Evolutionary conservation across 2,329 filamentous ascomycete species (phyloP).

Genomic region (Ophiostoma ulmi): DNA sequence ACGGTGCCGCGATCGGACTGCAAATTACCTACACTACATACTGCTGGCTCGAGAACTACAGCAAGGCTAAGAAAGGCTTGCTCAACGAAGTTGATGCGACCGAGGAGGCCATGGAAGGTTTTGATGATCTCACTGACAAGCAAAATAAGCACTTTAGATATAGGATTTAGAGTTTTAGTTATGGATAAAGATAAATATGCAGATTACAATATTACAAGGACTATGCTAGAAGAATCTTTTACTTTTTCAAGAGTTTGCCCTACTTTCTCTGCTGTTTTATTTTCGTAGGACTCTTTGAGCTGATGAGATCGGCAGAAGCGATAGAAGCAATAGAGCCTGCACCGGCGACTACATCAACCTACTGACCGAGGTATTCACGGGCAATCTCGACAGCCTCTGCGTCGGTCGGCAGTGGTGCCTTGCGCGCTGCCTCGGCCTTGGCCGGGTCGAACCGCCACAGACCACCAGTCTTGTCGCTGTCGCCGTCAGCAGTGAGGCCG

Average conservation of each 20-base stretch:
- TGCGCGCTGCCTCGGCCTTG: constrained; percentile 42
- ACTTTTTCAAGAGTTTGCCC: background rate
- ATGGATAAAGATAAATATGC: background rate
- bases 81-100: constrained; percentile 15
- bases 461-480: constrained; percentile 56
- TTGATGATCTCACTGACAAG: constrained; percentile 27
- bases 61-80: constrained; percentile 22
- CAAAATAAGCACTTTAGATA: constrained; percentile 27
- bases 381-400: constrained; percentile 36
- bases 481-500: constrained; percentile 47
- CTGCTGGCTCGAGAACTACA: constrained; percentile 24
- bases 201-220: background rate
- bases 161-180: constrained; percentile 13
- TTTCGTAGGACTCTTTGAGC: background rate
- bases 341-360: background rate
- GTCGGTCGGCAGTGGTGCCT: constrained; percentile 32
- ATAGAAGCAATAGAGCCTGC: too few species aligned
- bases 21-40: constrained; percentile 24
- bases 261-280: background rate
- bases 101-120: constrained; percentile 25
- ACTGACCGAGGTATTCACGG: constrained; percentile 36
- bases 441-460: constrained; percentile 52
- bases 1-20: constrained; percentile 24
- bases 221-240: background rate
- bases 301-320: too few species aligned